These are phyloP conservation scores for Cladophialophora chaetospira DNA, from an alignment of 2,329 filamentous ascomycete genomes.

Conservation along the genomic window DNA sequence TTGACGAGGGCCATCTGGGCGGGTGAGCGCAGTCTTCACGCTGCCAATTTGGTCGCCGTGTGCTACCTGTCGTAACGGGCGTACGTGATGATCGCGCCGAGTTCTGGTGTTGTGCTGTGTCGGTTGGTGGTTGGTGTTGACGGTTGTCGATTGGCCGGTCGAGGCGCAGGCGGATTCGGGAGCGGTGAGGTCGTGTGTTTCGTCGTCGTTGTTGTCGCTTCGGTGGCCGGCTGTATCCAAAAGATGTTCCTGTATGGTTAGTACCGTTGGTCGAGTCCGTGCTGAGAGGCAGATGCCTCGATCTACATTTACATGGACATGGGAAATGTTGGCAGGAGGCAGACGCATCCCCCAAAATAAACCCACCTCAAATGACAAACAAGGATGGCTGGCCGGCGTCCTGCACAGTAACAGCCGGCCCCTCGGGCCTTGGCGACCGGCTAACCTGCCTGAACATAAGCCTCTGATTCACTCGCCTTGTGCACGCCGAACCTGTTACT, in stretches of 20 bases:
- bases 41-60: slow-evolving; percentile 1
- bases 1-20: slow-evolving; percentile 25
- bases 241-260: slow-evolving; percentile 17
- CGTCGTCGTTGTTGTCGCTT: slow-evolving; percentile 3
- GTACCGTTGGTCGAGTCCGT: slow-evolving; percentile 13
- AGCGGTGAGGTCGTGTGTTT: slow-evolving; percentile 18
- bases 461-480: no score
- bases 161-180: slow-evolving; percentile 4
- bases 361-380: no score
- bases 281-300: slow-evolving; percentile 1
- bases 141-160: neutral
- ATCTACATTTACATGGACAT: neutral
- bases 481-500: no score
- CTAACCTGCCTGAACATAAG: no score
- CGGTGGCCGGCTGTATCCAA: neutral
- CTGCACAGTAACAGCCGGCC: no score
- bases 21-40: neutral
- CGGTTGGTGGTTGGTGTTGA: slow-evolving; percentile 1
- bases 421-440: no score
- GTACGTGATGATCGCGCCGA: neutral
- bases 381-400: no score
- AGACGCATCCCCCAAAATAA: no score
- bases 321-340: slow-evolving; percentile 4
- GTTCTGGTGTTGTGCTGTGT: slow-evolving; percentile 1
- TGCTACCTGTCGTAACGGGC: neutral